Base-by-base conservation (phyloP, 345 rosid genomes). In the Abelmoschus esculentus region DNA sequence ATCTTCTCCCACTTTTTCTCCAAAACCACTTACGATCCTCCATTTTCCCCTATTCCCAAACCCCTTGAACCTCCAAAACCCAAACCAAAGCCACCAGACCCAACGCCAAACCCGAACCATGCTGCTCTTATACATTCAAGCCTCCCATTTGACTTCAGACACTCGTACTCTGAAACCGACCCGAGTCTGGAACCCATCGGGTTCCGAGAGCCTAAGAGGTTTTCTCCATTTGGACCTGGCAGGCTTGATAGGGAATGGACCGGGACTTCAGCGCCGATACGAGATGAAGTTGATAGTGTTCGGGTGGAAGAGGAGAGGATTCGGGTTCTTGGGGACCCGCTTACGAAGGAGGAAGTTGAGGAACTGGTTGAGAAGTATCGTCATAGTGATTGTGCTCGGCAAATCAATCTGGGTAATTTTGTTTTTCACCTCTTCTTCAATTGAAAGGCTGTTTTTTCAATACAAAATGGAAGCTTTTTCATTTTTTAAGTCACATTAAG, bases 171-270 rank as follows among this genome's bases (percentile, higher is more conserved):
- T 7, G 96, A 93, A 85, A 70, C 85, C 13, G 77, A 84, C 65
- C 85, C 89, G 2, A 77, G 29, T 0, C 62, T 82, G 44, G 73
- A 85, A 71, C 97, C 96, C 31, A 86, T 90, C 47, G 93, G 97
- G 57, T 93, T 69, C 70, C 91, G 98, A 2, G 97, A 93, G 71
- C 90, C 96, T 42, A 91, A 86, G 74, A 81, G 93, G 69, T 93
- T 93, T 76, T 90, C 93, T 61, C 98, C 93, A 0, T 90, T 93
- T 49, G 97, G 98, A 11, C 98, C 97, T 0, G 90, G 96, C 22
- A 87, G 90, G 67, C 82, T 93, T 12, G 88, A 87, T 62, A 76
- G 97, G 77, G 80, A 80, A 55, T 93, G 92, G 97, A 90, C 96
- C 0, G 98, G 97, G n/a, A 86, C 89, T 9, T 72, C 82, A 8